These are phyloP conservation scores for Coemansia sp. DNA, from an alignment of 192 early-diverging fungal genomes.

Conservation along the genomic window DNA sequence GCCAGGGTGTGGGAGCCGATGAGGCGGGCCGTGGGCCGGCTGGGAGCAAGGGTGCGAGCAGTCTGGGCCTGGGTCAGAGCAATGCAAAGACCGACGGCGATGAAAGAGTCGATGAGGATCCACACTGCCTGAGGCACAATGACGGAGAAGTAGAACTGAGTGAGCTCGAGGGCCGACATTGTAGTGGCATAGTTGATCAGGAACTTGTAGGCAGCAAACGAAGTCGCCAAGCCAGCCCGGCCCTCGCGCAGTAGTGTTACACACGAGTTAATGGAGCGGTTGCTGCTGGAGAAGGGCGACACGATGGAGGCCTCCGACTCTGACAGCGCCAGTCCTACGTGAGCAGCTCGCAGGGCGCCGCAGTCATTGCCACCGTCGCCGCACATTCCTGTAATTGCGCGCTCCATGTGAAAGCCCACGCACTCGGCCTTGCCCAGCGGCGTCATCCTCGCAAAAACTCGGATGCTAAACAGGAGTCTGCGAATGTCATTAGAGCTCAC, in stretches of 20 bases:
- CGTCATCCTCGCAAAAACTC: conserved; percentile 78
- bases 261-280: conserved; percentile 63
- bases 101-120: conserved; percentile 73
- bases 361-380: conserved; percentile 87
- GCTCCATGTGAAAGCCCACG: conserved; percentile 72
- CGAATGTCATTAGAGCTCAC: conserved; percentile 29
- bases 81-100: conserved; percentile 61
- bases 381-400: conserved; percentile 76
- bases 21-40: conserved; percentile 73
- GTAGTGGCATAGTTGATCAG: conserved; percentile 66
- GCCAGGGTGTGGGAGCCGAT: conserved; percentile 69
- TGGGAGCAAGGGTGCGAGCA: conserved; percentile 55
- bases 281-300: conserved; percentile 69
- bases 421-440: conserved; percentile 73
- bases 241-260: conserved; percentile 69
- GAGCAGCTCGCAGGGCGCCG: conserved; percentile 77
- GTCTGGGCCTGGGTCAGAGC: conserved; percentile 67
- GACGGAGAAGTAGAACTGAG: conserved; percentile 69
- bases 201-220: conserved; percentile 68
- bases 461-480: conserved; percentile 64
- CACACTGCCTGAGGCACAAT: conserved; percentile 69
- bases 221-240: conserved; percentile 66
- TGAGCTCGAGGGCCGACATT: conserved; percentile 60
- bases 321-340: conserved; percentile 76
- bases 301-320: conserved; percentile 81